These are phyloP conservation scores for Phyllosticta capitalensis DNA, from an alignment of 2,329 filamentous ascomycete genomes.

Conservation along the genomic window DNA sequence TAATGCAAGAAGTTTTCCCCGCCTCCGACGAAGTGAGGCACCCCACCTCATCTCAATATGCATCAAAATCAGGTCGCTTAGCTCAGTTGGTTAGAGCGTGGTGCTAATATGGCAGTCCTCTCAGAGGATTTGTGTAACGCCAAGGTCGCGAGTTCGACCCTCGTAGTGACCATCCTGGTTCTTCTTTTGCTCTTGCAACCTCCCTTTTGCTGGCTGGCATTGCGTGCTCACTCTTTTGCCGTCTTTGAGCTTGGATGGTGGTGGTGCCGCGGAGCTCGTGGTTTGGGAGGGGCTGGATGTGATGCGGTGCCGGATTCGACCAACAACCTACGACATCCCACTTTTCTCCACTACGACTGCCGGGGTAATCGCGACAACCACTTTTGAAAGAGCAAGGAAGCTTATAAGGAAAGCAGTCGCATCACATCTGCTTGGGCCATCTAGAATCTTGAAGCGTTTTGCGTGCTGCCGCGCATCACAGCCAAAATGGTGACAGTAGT, in stretches of 20 bases:
- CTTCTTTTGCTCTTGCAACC: neutral
- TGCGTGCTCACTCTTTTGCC: neutral
- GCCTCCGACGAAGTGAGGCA: too few relatives aligned
- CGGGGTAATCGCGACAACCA: neutral
- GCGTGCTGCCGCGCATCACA: neutral
- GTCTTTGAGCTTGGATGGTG: too few relatives aligned
- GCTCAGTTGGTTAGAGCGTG: too few relatives aligned
- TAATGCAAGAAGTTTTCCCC: too few relatives aligned
- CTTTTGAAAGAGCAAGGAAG: neutral
- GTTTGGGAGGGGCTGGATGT: too few relatives aligned
- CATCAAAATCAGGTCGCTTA: conserved; percentile 9
- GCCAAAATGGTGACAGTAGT: neutral
- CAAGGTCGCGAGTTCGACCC: too few relatives aligned
- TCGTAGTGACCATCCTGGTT: conserved; percentile 2
- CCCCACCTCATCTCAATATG: too few relatives aligned
- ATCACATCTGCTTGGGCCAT: neutral
- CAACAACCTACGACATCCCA: neutral
- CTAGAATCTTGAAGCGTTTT: neutral
- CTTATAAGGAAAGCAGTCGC: too few relatives aligned
- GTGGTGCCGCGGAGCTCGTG: too few relatives aligned
- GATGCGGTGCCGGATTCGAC: neutral
- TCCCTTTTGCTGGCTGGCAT: neutral
- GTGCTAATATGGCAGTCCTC: too few relatives aligned
- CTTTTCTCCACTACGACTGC: neutral
- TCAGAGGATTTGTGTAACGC: too few relatives aligned